Evolutionary conservation across 495 filamentous ascomycete genomes (phyloP), one percentile per base, ranked within the genome.

Genomic region (Penicillium ucsense): DNA sequence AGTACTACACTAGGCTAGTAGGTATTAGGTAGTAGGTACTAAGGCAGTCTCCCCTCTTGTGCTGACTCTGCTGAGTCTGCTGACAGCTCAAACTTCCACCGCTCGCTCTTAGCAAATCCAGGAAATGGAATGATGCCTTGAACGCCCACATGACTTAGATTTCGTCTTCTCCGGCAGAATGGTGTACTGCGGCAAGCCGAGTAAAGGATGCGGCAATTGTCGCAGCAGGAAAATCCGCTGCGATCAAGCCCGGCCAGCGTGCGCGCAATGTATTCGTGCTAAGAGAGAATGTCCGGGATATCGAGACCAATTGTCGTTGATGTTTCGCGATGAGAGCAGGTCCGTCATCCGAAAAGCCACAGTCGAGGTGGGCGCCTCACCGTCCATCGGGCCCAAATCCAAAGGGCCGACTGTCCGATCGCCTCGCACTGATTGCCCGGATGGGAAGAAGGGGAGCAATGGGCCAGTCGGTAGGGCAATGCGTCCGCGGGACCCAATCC

Each of bases 141-240:
- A 20, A 20, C 20, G 8, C 31, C 33, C 12, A n/a, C 36, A 31
- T 31, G 45, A 8, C 41, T 8, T 45, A 12, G 7, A 42, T 35
- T 35, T 12, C 29, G 39, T 6, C 31, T 12, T 38, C 33, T 28
- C 37, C 8, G 9, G 40, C 47, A 33, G 20, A 28, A 88, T 88
- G 84, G 84, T 88, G 2, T 88, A 86, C 57, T 80, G 79, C 54
- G 84, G 84, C 30, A 84, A 84, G 61, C 84, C 84, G 43, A 85
- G 81, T 48, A 74, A 77, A 70, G 83, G 81, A 44, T 88, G 84
- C 59, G 81, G 82, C 61, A 81, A 83, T 68, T 88, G 84, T 57
- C 72, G 83, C 61, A 77, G 76, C 12, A 75, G 82, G 53, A 77
- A 85, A 60, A 84, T 76, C 47, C 72, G 72, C 45, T 86, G 84